These are phyloP conservation scores for Boechera divaricarpa DNA, from an alignment of 345 rosid genomes.

Conservation along the genomic window DNA sequence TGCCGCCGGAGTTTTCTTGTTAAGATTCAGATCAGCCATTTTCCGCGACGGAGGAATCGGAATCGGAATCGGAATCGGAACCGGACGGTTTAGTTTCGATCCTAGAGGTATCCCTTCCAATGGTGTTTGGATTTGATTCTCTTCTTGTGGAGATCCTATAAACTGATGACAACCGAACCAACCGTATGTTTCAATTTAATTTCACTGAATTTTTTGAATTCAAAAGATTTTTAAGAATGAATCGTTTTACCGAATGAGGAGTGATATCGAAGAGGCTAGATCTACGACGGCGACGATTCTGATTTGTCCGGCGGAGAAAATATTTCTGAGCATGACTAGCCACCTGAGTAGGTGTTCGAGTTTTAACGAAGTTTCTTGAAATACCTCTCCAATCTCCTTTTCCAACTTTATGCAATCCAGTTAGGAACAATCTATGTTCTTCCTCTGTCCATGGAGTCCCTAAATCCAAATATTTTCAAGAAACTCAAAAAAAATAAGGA, in stretches of 20 bases:
- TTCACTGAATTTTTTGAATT: background rate
- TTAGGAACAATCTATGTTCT: constrained; percentile 66
- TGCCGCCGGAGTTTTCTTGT: constrained; percentile 32
- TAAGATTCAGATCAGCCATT: constrained; percentile 70
- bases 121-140: constrained; percentile 34
- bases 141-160: constrained; percentile 9
- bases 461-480: constrained; percentile 14
- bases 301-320: constrained; percentile 69
- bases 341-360: constrained; percentile 82
- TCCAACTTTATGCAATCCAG: constrained; percentile 73
- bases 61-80: constrained; percentile 54
- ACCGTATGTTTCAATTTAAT: background rate
- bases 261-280: constrained; percentile 80
- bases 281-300: constrained; percentile 72
- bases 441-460: constrained; percentile 92
- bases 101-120: constrained; percentile 30
- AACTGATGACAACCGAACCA: constrained; percentile 7
- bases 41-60: constrained; percentile 70
- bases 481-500: background rate
- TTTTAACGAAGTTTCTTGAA: constrained; percentile 77
- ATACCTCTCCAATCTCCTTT: constrained; percentile 92
- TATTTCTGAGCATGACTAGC: constrained; percentile 90
- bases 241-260: constrained; percentile 55
- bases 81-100: constrained; percentile 46
- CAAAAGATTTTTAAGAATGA: background rate